phyloP scores from a whole-genome alignment of 208 protist species.

The Acanthamoeba sp. region DNA sequence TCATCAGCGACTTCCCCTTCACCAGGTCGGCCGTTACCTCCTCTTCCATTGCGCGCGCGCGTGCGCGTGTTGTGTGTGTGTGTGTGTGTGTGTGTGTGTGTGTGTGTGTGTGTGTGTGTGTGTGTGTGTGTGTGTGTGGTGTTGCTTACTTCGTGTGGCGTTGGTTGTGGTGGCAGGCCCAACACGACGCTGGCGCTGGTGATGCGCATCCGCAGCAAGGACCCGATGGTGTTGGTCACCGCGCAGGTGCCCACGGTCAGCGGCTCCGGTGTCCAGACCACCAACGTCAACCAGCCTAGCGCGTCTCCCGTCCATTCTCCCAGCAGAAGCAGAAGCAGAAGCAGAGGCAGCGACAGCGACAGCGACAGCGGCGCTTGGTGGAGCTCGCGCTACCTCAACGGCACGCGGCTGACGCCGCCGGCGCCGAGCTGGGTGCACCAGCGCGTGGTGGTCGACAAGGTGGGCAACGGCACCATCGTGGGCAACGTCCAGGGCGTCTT shows the following conservation, averaged over 20 bases:
- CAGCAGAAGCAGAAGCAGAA: too few species aligned
- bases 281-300: neutral
- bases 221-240: slow-evolving; percentile 19
- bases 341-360: too few species aligned
- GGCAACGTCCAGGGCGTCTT: slow-evolving; percentile 46
- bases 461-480: slow-evolving; percentile 1
- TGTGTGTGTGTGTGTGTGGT: neutral
- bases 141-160: too few species aligned
- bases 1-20: slow-evolving; percentile 25
- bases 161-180: neutral
- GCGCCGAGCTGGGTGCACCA: neutral
- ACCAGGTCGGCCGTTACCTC: slow-evolving; percentile 16
- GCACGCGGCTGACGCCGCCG: neutral
- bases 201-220: slow-evolving; percentile 31
- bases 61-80: neutral
- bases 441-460: slow-evolving; percentile 27
- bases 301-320: too few species aligned
- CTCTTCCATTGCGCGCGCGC: neutral
- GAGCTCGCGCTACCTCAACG: too few species aligned
- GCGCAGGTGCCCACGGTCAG: neutral
- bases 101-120: too few species aligned
- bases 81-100: neutral
- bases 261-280: neutral
- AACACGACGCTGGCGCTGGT: slow-evolving; percentile 34
- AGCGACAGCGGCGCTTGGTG: too few species aligned